A percentile compares a stretch with the other conserved stretches of the same genome.
Conservation (phyloP, 139 green algal genomes). For the Choricystis sp. region DNA sequence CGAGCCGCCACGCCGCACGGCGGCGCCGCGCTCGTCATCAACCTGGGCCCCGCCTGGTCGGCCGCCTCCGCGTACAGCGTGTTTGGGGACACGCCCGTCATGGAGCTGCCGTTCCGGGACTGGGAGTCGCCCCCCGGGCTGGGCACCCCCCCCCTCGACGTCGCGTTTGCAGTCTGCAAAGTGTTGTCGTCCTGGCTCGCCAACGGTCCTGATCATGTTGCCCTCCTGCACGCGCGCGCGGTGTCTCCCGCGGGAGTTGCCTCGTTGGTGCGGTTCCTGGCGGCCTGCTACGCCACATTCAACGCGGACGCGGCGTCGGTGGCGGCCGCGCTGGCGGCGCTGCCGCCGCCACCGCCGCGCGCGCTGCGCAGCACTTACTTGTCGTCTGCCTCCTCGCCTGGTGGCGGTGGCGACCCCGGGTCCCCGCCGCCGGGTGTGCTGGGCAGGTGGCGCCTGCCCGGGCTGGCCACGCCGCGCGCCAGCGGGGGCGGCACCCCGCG, state of each 20-base stretch:
- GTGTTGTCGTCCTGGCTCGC: conserved; percentile 20
- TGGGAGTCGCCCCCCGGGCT: conserved; percentile 18
- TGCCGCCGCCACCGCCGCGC: conserved; percentile 4
- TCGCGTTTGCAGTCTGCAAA: conserved; percentile 23
- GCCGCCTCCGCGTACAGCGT: conserved; percentile 8
- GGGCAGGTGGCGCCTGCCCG: neutral
- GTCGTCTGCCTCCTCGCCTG: neutral
- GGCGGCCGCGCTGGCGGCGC: conserved; percentile 2
- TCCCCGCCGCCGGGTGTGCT: too few species aligned
- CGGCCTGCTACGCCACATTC: conserved; percentile 14
- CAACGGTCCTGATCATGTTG: neutral
- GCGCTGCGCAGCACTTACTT: too few species aligned
- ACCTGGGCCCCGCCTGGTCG: conserved; percentile 15
- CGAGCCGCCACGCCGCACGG: neutral
- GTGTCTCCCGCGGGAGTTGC: neutral
- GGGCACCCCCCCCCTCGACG: conserved; percentile 18
- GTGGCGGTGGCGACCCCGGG: too few species aligned
- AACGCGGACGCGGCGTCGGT: conserved; percentile 8
- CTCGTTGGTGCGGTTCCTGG: conserved; percentile 17
- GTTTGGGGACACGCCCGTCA: conserved; percentile 16
- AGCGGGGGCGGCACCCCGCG: too few species aligned
- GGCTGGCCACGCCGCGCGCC: neutral
- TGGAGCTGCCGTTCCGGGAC: conserved; percentile 18
- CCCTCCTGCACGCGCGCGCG: neutral
- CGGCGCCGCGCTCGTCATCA: conserved; percentile 9